Percentiles rank a stretch among this genome's conserved stretches.
Conservation (phyloP, 2,329 filamentous ascomycete genomes). For the Penicillium sp. region DNA sequence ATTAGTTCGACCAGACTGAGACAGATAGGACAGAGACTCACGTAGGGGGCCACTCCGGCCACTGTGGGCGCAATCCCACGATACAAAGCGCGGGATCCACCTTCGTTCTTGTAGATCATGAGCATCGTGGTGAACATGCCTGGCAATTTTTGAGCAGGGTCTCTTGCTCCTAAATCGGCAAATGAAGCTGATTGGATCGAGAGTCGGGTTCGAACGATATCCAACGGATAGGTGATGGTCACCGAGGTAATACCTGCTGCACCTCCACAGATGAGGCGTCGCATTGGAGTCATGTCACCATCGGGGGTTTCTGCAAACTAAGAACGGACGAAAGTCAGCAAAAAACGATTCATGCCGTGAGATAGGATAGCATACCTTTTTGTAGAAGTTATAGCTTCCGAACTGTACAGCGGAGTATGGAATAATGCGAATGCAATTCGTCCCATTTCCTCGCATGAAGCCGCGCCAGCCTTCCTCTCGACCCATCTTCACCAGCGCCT, state of each 20-base stretch:
- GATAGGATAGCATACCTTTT: slow-evolving; percentile 64
- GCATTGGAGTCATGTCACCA: slow-evolving; percentile 69
- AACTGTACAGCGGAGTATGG: slow-evolving; percentile 98
- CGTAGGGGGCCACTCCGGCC: slow-evolving; percentile 93
- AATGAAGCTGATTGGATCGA: slow-evolving; percentile 99
- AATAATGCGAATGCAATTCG: slow-evolving; percentile 97
- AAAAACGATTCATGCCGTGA: background rate
- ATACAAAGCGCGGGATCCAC: slow-evolving; percentile 83
- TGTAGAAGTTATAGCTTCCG: slow-evolving; percentile 97
- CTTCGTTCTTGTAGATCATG: slow-evolving; percentile 87
- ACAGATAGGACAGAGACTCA: slow-evolving; percentile 40
- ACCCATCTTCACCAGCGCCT: slow-evolving; percentile 94
- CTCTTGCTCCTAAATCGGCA: slow-evolving; percentile 66
- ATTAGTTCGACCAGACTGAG: slow-evolving; percentile 17
- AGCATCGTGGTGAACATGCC: slow-evolving; percentile 88
- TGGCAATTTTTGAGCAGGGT: slow-evolving; percentile 65
- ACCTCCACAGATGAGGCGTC: slow-evolving; percentile 85
- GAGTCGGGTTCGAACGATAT: slow-evolving; percentile 92
- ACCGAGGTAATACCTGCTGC: slow-evolving; percentile 94
- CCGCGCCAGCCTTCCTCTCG: slow-evolving; percentile 94
- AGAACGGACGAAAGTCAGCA: slow-evolving; percentile 3
- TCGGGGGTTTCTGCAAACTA: slow-evolving; percentile 79
- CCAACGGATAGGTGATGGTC: slow-evolving; percentile 90
- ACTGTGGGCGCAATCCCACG: slow-evolving; percentile 92
- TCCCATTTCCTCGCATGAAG: slow-evolving; percentile 97